A percentile compares a stretch with the other conserved stretches of the same genome.
Conservation (phyloP, 129 eudicot genomes). For the Helichrysum umbraculigerum region DNA sequence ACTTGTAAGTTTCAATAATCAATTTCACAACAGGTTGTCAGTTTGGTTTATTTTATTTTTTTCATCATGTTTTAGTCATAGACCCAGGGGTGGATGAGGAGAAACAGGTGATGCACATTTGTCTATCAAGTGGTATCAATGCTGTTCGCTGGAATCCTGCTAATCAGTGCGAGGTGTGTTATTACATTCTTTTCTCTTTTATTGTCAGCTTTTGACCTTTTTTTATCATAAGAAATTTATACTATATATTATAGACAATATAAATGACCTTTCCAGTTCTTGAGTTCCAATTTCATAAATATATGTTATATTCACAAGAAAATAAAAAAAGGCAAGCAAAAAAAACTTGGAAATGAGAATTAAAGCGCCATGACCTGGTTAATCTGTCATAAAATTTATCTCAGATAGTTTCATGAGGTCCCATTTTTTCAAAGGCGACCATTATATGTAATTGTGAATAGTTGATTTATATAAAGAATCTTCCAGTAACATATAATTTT, state of each 20-base stretch:
- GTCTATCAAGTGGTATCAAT: conserved; percentile 42
- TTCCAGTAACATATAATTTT: neutral
- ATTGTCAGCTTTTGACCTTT: neutral
- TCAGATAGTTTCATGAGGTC: neutral
- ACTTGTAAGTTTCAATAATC: neutral
- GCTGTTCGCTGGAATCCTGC: conserved; percentile 85
- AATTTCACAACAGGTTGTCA: neutral
- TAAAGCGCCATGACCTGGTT: neutral
- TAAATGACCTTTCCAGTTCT: neutral
- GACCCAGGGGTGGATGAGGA: conserved; percentile 59
- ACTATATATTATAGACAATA: neutral
- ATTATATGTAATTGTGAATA: neutral
- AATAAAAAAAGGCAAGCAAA: neutral
- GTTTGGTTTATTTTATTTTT: neutral
- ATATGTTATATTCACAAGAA: neutral
- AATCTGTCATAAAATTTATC: neutral
- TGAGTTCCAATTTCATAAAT: neutral
- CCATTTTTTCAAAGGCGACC: neutral
- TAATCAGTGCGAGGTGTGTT: conserved; percentile 83
- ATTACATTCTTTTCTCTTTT: conserved; percentile 8
- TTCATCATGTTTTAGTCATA: conserved; percentile 14
- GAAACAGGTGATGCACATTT: conserved; percentile 71
- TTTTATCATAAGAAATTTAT: neutral
- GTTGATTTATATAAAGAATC: neutral
- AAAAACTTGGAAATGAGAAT: neutral